A percentile compares a stretch with the other conserved stretches of the same genome.
These are phyloP conservation scores for Podaxis mareebaensis DNA, from an alignment of 768 basidiomycete genomes.

Conservation along the genomic window DNA sequence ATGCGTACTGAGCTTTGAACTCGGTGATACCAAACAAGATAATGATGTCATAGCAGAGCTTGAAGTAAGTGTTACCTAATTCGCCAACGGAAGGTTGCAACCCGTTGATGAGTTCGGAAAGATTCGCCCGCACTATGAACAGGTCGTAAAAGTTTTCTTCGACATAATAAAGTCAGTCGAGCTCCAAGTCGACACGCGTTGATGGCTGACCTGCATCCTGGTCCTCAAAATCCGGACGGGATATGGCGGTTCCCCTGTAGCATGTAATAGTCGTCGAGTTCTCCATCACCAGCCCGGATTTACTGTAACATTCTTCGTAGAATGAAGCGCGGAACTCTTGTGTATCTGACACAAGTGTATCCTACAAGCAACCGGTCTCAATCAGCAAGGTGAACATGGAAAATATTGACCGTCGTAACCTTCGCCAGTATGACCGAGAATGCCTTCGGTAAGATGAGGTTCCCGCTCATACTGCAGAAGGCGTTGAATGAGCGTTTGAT, in stretches of 20 bases:
- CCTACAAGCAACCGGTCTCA: conserved; percentile 17
- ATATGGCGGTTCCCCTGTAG: conserved; percentile 20
- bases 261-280: conserved; percentile 19
- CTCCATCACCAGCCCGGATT: conserved; percentile 8
- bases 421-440: conserved; percentile 19
- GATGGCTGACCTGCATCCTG: conserved; percentile 20
- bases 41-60: conserved; percentile 20
- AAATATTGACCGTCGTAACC: not conserved
- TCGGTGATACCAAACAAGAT: conserved; percentile 21
- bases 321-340: conserved; percentile 23
- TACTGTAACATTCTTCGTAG: conserved; percentile 6
- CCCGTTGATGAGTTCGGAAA: conserved; percentile 17
- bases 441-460: conserved; percentile 1
- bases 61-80: conserved; percentile 16
- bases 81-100: not conserved
- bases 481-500: conserved; percentile 15
- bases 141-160: conserved; percentile 17
- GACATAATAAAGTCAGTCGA: conserved; percentile 1
- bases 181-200: conserved; percentile 11
- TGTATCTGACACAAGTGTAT: conserved; percentile 25
- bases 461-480: conserved; percentile 8
- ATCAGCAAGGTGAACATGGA: not conserved
- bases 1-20: conserved; percentile 21
- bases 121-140: not conserved
- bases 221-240: conserved; percentile 24